phyloP scores from a whole-genome alignment of 495 filamentous ascomycete species.

The Aspergillus cavernicola region DNA sequence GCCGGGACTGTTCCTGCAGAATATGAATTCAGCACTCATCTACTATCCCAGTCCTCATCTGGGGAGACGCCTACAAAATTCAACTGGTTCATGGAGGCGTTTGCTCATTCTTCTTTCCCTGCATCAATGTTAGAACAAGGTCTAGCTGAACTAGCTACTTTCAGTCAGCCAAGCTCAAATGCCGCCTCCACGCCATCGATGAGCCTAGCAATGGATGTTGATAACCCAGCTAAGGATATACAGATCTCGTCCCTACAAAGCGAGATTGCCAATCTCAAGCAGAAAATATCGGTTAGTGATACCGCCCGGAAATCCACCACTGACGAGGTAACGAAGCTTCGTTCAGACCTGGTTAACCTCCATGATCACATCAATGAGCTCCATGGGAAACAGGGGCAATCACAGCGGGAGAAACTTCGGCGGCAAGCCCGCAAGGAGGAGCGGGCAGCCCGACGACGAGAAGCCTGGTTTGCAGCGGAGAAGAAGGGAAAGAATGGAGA shows the following conservation, averaged over 20 bases:
- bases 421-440: conserved; percentile 42
- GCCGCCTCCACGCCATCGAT: conserved; percentile 11
- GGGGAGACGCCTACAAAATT: background rate
- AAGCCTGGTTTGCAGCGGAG: conserved; percentile 46
- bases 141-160: conserved; percentile 47
- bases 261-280: conserved; percentile 37
- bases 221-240: conserved; percentile 23
- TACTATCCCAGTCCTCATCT: conserved; percentile 31
- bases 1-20: conserved; percentile 57
- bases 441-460: conserved; percentile 33
- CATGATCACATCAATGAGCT: conserved; percentile 43
- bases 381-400: conserved; percentile 37
- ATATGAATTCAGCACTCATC: conserved; percentile 66
- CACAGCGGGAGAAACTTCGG: conserved; percentile 32
- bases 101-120: conserved; percentile 53
- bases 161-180: conserved; percentile 25
- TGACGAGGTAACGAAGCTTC: conserved; percentile 38
- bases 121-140: conserved; percentile 51
- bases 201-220: conserved; percentile 14
- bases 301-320: conserved; percentile 33
- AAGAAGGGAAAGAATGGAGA: conserved; percentile 46
- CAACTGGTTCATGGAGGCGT: conserved; percentile 44
- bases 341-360: conserved; percentile 33
- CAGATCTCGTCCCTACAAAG: conserved; percentile 34
- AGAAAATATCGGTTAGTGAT: conserved; percentile 37